Conservation (phyloP, 2,329 filamentous ascomycete genomes). For the Aspergillus terreus region DNA sequence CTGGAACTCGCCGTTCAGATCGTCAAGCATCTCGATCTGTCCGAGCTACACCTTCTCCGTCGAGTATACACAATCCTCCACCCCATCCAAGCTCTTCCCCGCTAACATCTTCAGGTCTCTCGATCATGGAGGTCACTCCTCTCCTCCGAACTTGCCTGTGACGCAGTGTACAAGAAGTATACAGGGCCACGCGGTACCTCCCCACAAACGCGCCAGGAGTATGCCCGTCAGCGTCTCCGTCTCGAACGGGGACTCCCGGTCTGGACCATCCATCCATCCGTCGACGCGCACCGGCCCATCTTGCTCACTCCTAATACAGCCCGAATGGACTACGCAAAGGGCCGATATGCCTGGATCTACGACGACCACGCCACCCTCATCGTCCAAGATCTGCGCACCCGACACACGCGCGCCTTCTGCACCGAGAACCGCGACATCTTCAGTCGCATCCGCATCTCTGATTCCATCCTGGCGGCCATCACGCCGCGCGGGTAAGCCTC, state of each 20-base stretch:
- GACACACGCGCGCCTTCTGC: conserved; percentile 12
- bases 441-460: conserved; percentile 15
- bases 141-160: conserved; percentile 21
- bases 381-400: conserved; percentile 13
- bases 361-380: conserved; percentile 6
- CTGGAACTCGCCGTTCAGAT: conserved; percentile 30
- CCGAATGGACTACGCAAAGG: conserved; percentile 17
- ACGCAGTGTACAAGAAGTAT: conserved; percentile 15
- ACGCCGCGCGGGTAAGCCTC: conserved; percentile 20
- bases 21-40: conserved; percentile 21
- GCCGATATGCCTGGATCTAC: conserved; percentile 19
- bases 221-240: conserved; percentile 20
- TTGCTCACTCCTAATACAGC: not conserved
- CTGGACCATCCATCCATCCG: conserved; percentile 1
- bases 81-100: not conserved
- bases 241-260: conserved; percentile 22
- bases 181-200: conserved; percentile 6
- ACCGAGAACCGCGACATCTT: conserved; percentile 21
- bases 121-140: conserved; percentile 29
- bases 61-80: conserved; percentile 19
- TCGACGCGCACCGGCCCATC: not conserved
- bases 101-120: conserved; percentile 25
- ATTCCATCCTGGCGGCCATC: conserved; percentile 17
- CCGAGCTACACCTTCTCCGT: conserved; percentile 26
- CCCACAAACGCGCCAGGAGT: conserved; percentile 7